Conservation (phyloP, 2,329 filamentous ascomycete genomes). For the Colletotrichum lentis region DNA sequence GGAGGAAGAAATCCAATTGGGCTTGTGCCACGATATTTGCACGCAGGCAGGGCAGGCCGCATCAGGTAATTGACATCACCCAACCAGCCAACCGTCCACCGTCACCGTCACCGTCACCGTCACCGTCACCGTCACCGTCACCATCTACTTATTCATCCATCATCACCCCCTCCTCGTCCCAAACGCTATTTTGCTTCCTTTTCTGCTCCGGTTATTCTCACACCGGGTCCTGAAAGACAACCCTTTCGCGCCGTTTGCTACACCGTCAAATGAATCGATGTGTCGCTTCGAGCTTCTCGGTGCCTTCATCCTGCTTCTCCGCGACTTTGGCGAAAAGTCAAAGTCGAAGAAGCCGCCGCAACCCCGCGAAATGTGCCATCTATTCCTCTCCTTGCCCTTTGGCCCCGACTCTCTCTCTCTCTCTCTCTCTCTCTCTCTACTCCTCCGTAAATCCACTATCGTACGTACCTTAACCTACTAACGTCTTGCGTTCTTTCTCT, state of each 20-base stretch:
- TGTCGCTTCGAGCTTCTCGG: conserved; percentile 64
- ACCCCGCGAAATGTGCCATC: conserved; percentile 26
- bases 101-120: no score
- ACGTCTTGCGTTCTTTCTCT: background rate
- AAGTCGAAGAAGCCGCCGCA: conserved; percentile 45
- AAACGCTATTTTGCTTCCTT: conserved; percentile 5
- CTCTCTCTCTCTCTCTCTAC: conserved; percentile 6
- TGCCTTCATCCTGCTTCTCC: conserved; percentile 57
- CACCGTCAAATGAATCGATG: conserved; percentile 48
- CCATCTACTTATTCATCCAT: background rate
- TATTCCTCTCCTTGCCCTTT: conserved; percentile 1
- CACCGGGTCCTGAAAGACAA: background rate
- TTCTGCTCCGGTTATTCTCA: background rate
- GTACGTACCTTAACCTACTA: conserved; percentile 5
- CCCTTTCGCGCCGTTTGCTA: background rate
- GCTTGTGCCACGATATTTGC: conserved; percentile 6
- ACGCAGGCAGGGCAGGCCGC: conserved; percentile 1
- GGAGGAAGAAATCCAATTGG: background rate
- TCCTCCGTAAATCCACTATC: conserved; percentile 3
- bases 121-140: no score
- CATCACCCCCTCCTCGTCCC: background rate
- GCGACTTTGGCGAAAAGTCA: conserved; percentile 54
- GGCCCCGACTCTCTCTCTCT: conserved; percentile 34
- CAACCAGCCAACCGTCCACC: conserved; percentile 1
- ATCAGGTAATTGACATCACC: conserved; percentile 14